Percentiles rank a stretch among this genome's conserved stretches.
Evolutionary conservation across 2,329 filamentous ascomycete genomes (phyloP).

Genomic region (Ascochyta pisi): DNA sequence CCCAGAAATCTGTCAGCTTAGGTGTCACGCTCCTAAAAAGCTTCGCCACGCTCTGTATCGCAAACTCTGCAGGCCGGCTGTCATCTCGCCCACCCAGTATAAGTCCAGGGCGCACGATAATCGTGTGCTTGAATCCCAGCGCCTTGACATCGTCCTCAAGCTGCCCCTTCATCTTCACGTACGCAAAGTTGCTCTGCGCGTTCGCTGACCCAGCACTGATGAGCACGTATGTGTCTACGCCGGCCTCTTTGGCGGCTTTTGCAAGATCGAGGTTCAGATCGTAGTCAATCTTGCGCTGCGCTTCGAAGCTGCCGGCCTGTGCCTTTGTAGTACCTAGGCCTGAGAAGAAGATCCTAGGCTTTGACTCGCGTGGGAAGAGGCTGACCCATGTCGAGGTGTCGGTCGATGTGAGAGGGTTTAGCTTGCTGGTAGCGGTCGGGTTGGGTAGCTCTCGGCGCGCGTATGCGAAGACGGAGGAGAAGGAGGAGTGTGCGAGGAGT

Average conservation of each 20-base stretch:
- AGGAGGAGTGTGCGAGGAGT: conserved; percentile 62
- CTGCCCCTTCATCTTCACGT: conserved; percentile 80
- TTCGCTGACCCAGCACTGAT: conserved; percentile 67
- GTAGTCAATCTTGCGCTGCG: conserved; percentile 87
- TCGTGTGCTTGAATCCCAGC: conserved; percentile 76
- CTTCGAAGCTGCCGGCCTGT: conserved; percentile 75
- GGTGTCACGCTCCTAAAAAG: conserved; percentile 57
- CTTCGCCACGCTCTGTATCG: conserved; percentile 63
- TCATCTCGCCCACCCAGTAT: conserved; percentile 75
- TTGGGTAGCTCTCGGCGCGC: conserved; percentile 68
- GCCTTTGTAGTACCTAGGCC: conserved; percentile 80
- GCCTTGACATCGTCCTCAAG: conserved; percentile 79
- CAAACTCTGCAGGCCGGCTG: conserved; percentile 64
- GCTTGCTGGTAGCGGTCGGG: conserved; percentile 60
- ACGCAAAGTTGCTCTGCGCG: conserved; percentile 60
- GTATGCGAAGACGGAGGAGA: conserved; percentile 67
- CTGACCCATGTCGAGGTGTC: conserved; percentile 73
- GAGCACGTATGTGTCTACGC: conserved; percentile 78
- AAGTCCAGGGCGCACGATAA: conserved; percentile 76
- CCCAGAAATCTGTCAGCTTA: conserved; percentile 68
- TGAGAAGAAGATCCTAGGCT: conserved; percentile 73
- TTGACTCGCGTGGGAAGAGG: conserved; percentile 63
- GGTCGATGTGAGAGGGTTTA: conserved; percentile 69
- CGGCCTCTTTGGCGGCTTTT: conserved; percentile 73
- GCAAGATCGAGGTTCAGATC: conserved; percentile 84